Evolutionary conservation across 1,284 basidiomycete species (phyloP).

Genomic region (Melanopsichium pennsylvanicum): DNA sequence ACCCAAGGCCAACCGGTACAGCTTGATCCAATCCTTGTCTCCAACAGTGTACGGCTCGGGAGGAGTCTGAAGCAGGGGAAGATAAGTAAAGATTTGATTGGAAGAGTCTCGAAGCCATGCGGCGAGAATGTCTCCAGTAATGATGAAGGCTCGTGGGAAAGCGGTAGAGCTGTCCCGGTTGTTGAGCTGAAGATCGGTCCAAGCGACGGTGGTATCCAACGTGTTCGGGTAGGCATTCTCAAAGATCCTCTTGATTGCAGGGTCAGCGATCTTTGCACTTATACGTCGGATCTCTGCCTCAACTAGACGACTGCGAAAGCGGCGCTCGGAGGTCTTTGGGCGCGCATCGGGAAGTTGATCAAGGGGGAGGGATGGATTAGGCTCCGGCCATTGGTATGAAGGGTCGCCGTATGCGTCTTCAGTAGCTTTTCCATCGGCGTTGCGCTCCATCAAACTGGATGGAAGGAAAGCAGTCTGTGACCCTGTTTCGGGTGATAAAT

Average conservation of each 20-base stretch:
- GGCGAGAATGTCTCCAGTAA: slow-evolving; percentile 51
- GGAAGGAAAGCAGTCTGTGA: slow-evolving; percentile 11
- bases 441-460: slow-evolving; percentile 8
- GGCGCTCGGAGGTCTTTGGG: slow-evolving; percentile 10
- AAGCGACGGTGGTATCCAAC: slow-evolving; percentile 51
- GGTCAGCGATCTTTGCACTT: slow-evolving; percentile 30
- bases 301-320: slow-evolving; percentile 37
- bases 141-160: slow-evolving; percentile 47
- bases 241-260: slow-evolving; percentile 41
- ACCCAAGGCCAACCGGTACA: slow-evolving; percentile 43
- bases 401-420: slow-evolving; percentile 47
- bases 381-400: slow-evolving; percentile 15
- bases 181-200: slow-evolving; percentile 43
- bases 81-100: slow-evolving; percentile 47
- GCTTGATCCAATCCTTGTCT: slow-evolving; percentile 42
- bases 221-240: slow-evolving; percentile 46
- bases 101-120: slow-evolving; percentile 48
- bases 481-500: no score
- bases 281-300: slow-evolving; percentile 47
- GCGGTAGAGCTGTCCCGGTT: slow-evolving; percentile 25
- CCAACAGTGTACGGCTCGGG: slow-evolving; percentile 19
- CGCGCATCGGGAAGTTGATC: slow-evolving; percentile 37
- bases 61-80: slow-evolving; percentile 23
- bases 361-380: slow-evolving; percentile 33
- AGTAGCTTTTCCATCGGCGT: slow-evolving; percentile 21